A percentile compares a stretch with the other conserved stretches of the same genome.
phyloP scores from a whole-genome alignment of 2,329 filamentous ascomycete genomes.

The Aspergillus tamarii region DNA sequence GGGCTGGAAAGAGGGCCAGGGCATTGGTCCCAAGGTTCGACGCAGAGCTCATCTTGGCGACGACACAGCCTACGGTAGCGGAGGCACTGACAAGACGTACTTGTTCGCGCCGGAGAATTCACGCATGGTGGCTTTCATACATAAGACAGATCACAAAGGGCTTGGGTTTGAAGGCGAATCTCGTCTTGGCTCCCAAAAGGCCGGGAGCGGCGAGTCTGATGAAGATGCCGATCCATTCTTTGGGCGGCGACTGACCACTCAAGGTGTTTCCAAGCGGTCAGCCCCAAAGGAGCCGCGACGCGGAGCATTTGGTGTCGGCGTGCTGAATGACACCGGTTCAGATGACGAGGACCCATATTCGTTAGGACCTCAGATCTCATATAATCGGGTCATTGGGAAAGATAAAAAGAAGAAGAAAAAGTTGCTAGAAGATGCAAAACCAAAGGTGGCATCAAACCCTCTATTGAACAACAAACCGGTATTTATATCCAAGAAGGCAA shows the following conservation, averaged over 20 bases:
- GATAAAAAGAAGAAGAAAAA: slow-evolving; percentile 79
- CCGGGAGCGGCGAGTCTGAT: slow-evolving; percentile 21
- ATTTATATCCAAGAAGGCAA: slow-evolving; percentile 71
- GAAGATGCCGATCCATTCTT: slow-evolving; percentile 41
- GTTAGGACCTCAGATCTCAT: slow-evolving; percentile 86
- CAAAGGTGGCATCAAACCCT: slow-evolving; percentile 62
- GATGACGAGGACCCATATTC: slow-evolving; percentile 95
- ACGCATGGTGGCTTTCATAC: slow-evolving; percentile 58
- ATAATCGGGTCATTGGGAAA: slow-evolving; percentile 78
- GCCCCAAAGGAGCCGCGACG: slow-evolving; percentile 60
- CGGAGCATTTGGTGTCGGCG: slow-evolving; percentile 81
- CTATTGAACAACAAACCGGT: slow-evolving; percentile 68
- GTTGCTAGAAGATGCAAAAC: slow-evolving; percentile 35
- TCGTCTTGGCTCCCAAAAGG: slow-evolving; percentile 30
- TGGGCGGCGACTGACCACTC: slow-evolving; percentile 34
- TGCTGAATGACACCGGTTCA: slow-evolving; percentile 90
- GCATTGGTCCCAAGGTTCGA: slow-evolving; percentile 83
- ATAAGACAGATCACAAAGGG: slow-evolving; percentile 51
- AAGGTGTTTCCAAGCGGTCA: slow-evolving; percentile 41
- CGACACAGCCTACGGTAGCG: slow-evolving; percentile 42
- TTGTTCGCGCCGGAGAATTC: slow-evolving; percentile 86
- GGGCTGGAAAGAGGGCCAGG: slow-evolving; percentile 95
- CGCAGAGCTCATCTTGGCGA: slow-evolving; percentile 71
- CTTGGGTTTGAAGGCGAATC: slow-evolving; percentile 50
- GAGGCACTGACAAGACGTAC: slow-evolving; percentile 57